Base-by-base conservation (phyloP, 805 yeast species). In the Candida tallmaniae region DNA sequence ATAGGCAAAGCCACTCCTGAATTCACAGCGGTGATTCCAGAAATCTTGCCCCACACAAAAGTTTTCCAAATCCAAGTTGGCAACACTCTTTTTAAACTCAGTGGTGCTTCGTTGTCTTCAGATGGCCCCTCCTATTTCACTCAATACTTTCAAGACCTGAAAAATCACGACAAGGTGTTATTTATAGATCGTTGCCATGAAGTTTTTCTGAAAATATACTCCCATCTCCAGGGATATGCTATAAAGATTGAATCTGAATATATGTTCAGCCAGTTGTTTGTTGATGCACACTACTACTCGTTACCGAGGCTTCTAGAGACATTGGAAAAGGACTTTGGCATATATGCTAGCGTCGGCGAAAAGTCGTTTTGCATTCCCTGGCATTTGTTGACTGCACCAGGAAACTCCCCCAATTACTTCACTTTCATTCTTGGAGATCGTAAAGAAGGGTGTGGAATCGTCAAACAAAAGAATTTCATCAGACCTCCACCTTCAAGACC, bases 111-210 rank as follows among this genome's bases (percentile, higher is more conserved):
- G 2, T 58, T 88, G 24, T 81, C 87, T 17, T 83, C 83, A 2
- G 96, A 88, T 58, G 80, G 81, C 0, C 97, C 97, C 0, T 84
- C 94, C 4, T 87, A 83, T 53, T 89, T 88, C 63, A 86, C 96
- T 2, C 65, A 71, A 18, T 85, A 66, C 60, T 88, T 88, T 53
- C 46, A 48, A 4, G 49, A 60, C 14, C 56, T 57, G 5, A 63
- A 47, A 3, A 70, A 70, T 38, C 48, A 56, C 12, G 62, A 60
- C 6, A 65, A 62, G 25, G 58, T 70, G 0, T 54, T 85, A 7
- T 77, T 76, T 47, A 76, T 88, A 35, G 96, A 88, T 54, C 63
- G 96, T 23, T 79, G 81, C 7, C 82, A 94, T 0, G 62, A 56
- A 2, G 73, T 84, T 0, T 88, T 88, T 53, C 74, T 76, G 36